Base-by-base conservation (phyloP, 345 rosid genomes). In the Gossypium arboreum region DNA sequence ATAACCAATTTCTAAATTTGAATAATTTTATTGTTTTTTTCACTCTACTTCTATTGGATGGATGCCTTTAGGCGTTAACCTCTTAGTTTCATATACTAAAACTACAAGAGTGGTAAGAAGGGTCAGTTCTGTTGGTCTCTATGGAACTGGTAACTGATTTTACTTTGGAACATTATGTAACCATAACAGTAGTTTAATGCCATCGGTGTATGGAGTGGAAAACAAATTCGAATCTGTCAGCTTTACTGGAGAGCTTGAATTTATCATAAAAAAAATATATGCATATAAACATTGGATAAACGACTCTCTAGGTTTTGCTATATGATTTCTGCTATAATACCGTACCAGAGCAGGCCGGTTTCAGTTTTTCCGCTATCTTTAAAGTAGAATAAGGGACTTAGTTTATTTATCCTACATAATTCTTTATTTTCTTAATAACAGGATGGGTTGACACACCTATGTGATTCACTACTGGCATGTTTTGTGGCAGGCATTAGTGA, bases 401-500 rank as follows among this genome's bases (percentile, higher is more conserved):
- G 39, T 7, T 25, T 9, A 18, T 18, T 56, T 56, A 9, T 56
- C 12, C 60, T 56, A 12, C 27, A 56, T n/a, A 7, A 10, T 13
- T 57, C 27, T 20, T 57, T 57, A 20, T 20, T 29, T 9, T 57
- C 7, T 57, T 22, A 18, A 22, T 57, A 50, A 13, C 54, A 12
- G 54, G 17, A 50, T 12, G 54, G 12, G 54, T 13, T 50, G n/a
- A 61, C 11, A 61, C 9, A 15, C 47, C 74, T 24, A 67, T 8
- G 12, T 63, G 71, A 61, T 34, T 39, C 7, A 9, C 61, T 44
- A 45, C 2, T 71, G 27, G 10, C 61, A n/a, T 16, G 18, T 75
- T 73, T 62, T 80, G 68, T 73, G 68, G 78, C 84, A 94, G 98
- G 98, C 52, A 85, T 94, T 79, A 73, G 93, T 17, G 97, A 94